Evolutionary conservation across 2,329 filamentous ascomycete genomes (phyloP).

Genomic region (Botrytis fabae): DNA sequence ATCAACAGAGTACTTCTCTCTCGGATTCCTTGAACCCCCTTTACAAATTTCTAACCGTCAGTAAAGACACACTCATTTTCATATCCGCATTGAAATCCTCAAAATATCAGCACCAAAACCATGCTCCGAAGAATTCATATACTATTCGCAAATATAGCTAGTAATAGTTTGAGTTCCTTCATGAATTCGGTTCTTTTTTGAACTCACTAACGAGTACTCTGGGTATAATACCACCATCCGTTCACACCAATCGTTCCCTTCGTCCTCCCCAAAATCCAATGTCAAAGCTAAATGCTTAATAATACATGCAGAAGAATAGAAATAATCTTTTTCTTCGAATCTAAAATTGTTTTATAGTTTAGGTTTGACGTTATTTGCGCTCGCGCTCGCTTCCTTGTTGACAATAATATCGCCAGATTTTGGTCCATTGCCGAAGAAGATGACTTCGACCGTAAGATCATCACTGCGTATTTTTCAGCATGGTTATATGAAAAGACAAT

Average conservation of each 20-base stretch:
- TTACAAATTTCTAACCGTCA: not conserved
- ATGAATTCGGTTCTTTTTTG: not conserved
- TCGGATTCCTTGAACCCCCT: not conserved
- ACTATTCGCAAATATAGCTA: not conserved
- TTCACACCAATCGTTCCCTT: not conserved
- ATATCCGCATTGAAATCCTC: not conserved
- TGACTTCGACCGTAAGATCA: slow-evolving; percentile 94
- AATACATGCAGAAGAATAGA: not conserved
- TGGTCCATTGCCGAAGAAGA: slow-evolving; percentile 88
- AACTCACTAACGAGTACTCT: not conserved
- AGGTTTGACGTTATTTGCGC: slow-evolving; percentile 37
- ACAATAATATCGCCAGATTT: slow-evolving; percentile 76
- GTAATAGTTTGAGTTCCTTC: not conserved
- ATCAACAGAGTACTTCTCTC: not conserved
- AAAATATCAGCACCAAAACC: not conserved
- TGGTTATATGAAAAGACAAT: not conserved
- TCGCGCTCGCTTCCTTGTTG: slow-evolving; percentile 82
- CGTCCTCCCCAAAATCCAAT: not conserved
- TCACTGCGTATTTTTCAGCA: slow-evolving; percentile 57
- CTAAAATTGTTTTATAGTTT: slow-evolving; percentile 34
- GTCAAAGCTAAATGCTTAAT: slow-evolving; percentile 5
- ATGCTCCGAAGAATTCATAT: not conserved
- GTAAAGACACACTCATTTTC: no score
- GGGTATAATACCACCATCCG: slow-evolving; percentile 11
- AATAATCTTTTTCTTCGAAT: not conserved